phyloP scores from a whole-genome alignment of 2,329 filamentous ascomycete genomes.

The Lasiodiplodia theobromae region DNA sequence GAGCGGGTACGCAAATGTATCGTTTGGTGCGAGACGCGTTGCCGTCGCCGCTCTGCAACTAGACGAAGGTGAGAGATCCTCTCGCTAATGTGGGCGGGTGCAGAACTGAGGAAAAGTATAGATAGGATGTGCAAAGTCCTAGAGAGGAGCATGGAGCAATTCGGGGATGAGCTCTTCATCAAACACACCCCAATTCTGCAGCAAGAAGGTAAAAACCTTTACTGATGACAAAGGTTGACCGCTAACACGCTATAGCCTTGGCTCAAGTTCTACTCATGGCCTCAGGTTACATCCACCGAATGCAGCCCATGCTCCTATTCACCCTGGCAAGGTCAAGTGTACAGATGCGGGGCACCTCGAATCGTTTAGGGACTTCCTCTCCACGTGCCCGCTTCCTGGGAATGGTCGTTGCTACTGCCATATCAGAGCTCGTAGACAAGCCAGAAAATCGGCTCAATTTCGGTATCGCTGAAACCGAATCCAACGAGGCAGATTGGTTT shows the following conservation, averaged over 20 bases:
- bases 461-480: conserved; percentile 78
- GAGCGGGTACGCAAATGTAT: conserved; percentile 31
- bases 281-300: conserved; percentile 76
- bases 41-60: conserved; percentile 37
- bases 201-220: conserved; percentile 74
- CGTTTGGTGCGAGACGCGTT: conserved; percentile 37
- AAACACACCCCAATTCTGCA: conserved; percentile 82
- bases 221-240: conserved; percentile 1
- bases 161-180: conserved; percentile 87
- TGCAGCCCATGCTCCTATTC: conserved; percentile 69
- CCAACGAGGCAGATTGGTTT: conserved; percentile 77
- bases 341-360: conserved; percentile 83
- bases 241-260: conserved; percentile 63
- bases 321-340: conserved; percentile 73
- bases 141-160: conserved; percentile 73
- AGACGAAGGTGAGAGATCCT: conserved; percentile 29
- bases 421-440: conserved; percentile 69
- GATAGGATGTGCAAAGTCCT: conserved; percentile 52
- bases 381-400: conserved; percentile 80
- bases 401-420: conserved; percentile 82
- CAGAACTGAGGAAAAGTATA: conserved; percentile 2
- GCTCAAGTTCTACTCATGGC: conserved; percentile 79
- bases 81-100: not conserved
- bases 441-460: conserved; percentile 80
- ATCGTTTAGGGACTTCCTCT: conserved; percentile 80